Percentiles rank a stretch among this genome's conserved stretches.
Conservation (phyloP, 2,329 filamentous ascomycete genomes). For the Nothomitra cinnamomea region DNA sequence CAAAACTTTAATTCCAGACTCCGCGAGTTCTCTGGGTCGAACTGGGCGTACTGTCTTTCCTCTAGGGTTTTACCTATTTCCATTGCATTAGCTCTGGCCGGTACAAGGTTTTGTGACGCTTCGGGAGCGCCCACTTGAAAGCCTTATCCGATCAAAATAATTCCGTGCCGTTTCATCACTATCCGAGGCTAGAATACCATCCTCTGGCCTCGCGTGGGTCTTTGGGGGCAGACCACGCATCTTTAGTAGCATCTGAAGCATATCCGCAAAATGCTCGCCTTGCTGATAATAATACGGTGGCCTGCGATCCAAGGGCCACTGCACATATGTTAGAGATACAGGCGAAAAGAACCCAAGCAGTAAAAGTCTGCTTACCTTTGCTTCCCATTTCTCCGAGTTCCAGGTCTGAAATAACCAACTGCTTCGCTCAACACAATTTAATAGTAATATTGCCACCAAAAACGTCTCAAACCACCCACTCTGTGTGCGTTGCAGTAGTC, state of each 20-base stretch:
- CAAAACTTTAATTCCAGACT: slow-evolving; percentile 6
- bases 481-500: slow-evolving; percentile 40
- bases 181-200: slow-evolving; percentile 1
- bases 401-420: slow-evolving; percentile 39
- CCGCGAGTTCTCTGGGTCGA: slow-evolving; percentile 5
- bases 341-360: not conserved
- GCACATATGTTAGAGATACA: not conserved
- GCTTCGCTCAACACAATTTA: slow-evolving; percentile 42
- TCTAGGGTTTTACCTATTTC: slow-evolving; percentile 3
- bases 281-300: slow-evolving; percentile 35
- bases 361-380: slow-evolving; percentile 23
- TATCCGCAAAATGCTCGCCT: slow-evolving; percentile 39
- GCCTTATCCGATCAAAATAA: slow-evolving; percentile 1
- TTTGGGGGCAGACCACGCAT: slow-evolving; percentile 29
- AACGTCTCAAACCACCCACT: slow-evolving; percentile 41
- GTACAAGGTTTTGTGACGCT: not conserved
- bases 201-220: not conserved
- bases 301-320: slow-evolving; percentile 36
- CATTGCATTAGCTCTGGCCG: too few species aligned
- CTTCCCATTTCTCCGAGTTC: slow-evolving; percentile 25
- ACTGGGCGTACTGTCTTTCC: slow-evolving; percentile 3
- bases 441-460: slow-evolving; percentile 38
- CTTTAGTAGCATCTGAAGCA: slow-evolving; percentile 38
- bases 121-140: not conserved
- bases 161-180: slow-evolving; percentile 4